Percentiles rank a stretch among this genome's conserved stretches.
Evolutionary conservation across 1,139 yeast species (phyloP).

Genomic region (Meyerozyma guilliermondii): DNA sequence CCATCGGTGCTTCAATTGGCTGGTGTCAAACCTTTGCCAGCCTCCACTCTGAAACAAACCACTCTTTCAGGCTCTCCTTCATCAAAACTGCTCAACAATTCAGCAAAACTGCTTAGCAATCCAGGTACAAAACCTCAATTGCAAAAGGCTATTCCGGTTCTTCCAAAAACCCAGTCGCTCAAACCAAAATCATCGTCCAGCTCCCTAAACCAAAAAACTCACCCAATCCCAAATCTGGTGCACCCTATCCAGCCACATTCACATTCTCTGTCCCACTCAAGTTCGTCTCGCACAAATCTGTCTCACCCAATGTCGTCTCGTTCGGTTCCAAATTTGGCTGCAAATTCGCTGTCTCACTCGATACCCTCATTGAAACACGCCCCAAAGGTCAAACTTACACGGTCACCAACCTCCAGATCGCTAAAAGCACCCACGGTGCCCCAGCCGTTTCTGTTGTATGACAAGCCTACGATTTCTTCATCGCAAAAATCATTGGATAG

Average conservation of each 20-base stretch:
- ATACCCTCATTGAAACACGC: neutral
- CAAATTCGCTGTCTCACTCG: neutral
- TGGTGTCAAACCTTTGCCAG: conserved; percentile 19
- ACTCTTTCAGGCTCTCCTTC: neutral
- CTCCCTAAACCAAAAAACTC: too few species aligned
- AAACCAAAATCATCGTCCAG: conserved; percentile 5
- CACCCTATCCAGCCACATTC: too few species aligned
- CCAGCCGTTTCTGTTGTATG: conserved; percentile 23
- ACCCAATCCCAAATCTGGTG: too few species aligned
- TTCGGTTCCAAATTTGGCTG: too few species aligned
- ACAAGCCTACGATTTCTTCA: conserved; percentile 43
- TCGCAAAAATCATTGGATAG: conserved; percentile 33
- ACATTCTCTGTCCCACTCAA: too few species aligned
- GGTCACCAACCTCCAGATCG: conserved; percentile 7
- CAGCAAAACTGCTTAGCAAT: conserved; percentile 5
- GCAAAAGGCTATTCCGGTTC: conserved; percentile 12
- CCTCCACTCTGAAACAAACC: neutral
- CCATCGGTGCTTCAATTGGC: conserved; percentile 31
- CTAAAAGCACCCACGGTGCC: conserved; percentile 13
- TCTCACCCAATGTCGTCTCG: too few species aligned
- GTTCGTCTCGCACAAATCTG: too few species aligned
- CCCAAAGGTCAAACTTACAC: conserved; percentile 4
- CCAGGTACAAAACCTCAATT: conserved; percentile 10
- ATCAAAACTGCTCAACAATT: conserved; percentile 5
- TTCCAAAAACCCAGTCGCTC: conserved; percentile 4